phyloP scores from a whole-genome alignment of 169 alveolate species.

The Plasmodium chabaudi region DNA sequence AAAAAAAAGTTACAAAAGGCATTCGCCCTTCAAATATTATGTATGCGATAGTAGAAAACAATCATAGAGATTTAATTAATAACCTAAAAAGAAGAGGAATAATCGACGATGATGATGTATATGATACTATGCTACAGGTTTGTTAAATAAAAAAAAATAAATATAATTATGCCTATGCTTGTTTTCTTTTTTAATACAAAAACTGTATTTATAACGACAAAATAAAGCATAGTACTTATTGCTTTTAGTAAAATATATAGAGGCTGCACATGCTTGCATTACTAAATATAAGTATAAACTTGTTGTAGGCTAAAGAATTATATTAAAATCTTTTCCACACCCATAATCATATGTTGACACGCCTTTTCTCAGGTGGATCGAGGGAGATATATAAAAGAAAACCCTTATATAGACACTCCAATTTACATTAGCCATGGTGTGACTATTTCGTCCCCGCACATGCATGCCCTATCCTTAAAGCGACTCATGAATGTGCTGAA shows the following conservation, averaged over 20 bases:
- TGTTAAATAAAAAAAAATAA: background rate
- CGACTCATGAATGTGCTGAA: constrained; percentile 60
- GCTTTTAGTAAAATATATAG: too few relatives aligned
- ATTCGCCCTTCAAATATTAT: constrained; percentile 6
- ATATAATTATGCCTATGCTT: background rate
- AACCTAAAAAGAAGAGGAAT: constrained; percentile 63
- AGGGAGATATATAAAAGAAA: constrained; percentile 69
- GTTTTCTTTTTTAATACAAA: too few relatives aligned
- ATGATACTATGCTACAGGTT: constrained; percentile 75
- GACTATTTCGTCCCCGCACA: constrained; percentile 72
- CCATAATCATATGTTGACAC: background rate
- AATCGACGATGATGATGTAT: constrained; percentile 76
- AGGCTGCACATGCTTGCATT: background rate
- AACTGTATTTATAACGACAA: background rate
- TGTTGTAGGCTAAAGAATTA: too few relatives aligned
- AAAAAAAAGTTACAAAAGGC: constrained; percentile 1
- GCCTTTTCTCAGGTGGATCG: constrained; percentile 50
- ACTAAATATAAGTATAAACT: constrained; percentile 1
- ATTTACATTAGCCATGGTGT: constrained; percentile 76
- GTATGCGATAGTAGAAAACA: constrained; percentile 38
- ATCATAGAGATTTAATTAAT: constrained; percentile 58
- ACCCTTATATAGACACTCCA: constrained; percentile 70
- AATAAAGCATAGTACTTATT: background rate
- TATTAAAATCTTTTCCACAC: too few relatives aligned
- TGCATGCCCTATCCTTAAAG: constrained; percentile 74